Base-by-base conservation (phyloP, 1,139 yeast species). In the Kurtzmaniella natalensis region DNA sequence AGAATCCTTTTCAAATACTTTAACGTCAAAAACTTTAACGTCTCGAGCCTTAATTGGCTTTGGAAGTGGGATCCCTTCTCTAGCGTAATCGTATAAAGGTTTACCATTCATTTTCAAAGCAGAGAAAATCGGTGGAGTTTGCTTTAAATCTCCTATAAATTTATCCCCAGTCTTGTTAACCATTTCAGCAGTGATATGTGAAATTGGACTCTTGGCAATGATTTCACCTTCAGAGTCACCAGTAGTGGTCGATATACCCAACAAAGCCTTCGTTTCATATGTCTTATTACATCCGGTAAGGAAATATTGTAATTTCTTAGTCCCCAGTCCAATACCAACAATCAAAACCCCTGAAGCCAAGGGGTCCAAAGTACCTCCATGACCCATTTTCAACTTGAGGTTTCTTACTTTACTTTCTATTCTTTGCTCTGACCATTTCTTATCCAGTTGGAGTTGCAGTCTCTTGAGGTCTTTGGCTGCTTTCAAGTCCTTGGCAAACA, bases 301-400 rank as follows among this genome's bases (percentile, higher is more conserved):
- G 48, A 83, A 88, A 39, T 76, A 68, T 38, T 78, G 81, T 31
- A 94, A 64, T 52, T 75, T 68, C 53, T 89, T 92, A 3, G 99
- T 94, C 2, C 98, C 98, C 2, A 66, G 46, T 7, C 96, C 96
- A 18, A 94, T 76, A 3, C 98, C 99, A 39, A 94, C 72, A 2
- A 94, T 94, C 38, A 92, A 58, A 2, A 92, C 92, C 7, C 99
- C 99, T 20, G 88, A 79, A 0, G 99, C 99, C 37, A 87, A 59
- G 0, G 97, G 97, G 51, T 94, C 99, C 30, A 94, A 66, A 0
- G 99, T 92, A 5, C 99, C 99, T 6, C 98, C 99, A 57, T 94
- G 99, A 1, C 99, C 99, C 64, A 92, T 82, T 52, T 94, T 92
- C 20, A 89, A 76, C 48, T 78, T 79, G n/a, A 74, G 59, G 34